Evolutionary conservation across 208 protist species (phyloP).

Genomic region (Leishmania amazonensis): DNA sequence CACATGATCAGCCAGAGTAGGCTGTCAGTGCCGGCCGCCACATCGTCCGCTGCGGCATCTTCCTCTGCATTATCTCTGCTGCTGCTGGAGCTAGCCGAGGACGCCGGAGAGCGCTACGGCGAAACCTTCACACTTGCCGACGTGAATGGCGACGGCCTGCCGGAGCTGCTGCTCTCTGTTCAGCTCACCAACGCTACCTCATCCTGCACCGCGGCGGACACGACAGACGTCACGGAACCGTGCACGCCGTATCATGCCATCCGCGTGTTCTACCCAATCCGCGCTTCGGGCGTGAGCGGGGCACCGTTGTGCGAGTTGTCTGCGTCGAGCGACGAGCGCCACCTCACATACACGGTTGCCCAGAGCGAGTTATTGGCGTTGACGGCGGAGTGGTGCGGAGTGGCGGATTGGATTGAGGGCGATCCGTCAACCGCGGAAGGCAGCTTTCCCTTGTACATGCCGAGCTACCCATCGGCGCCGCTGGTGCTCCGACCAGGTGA

Average conservation of each 20-base stretch:
- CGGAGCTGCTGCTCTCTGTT: slow-evolving; percentile 51
- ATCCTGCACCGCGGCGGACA: slow-evolving; percentile 16
- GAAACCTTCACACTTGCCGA: slow-evolving; percentile 45
- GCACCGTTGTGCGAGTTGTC: slow-evolving; percentile 5
- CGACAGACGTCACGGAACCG: background rate
- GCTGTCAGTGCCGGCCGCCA: background rate
- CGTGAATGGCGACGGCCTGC: slow-evolving; percentile 57
- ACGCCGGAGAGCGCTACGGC: slow-evolving; percentile 16
- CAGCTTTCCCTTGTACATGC: slow-evolving; percentile 28
- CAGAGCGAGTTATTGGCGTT: slow-evolving; percentile 23
- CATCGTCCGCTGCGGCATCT: background rate
- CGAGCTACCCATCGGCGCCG: slow-evolving; percentile 30
- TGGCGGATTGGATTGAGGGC: background rate
- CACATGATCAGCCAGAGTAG: slow-evolving; percentile 21
- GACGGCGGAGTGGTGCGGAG: slow-evolving; percentile 22
- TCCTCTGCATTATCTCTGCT: background rate
- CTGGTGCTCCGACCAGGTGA: slow-evolving; percentile 59
- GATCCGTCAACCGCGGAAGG: background rate
- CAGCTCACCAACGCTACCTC: slow-evolving; percentile 21
- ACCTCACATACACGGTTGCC: slow-evolving; percentile 17
- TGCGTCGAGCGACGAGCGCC: background rate
- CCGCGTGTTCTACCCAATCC: slow-evolving; percentile 24
- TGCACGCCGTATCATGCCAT: slow-evolving; percentile 25
- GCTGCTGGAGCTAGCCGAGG: slow-evolving; percentile 15
- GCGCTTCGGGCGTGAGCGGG: slow-evolving; percentile 8